Evolutionary conservation across 2,329 filamentous ascomycete genomes (phyloP).

Genomic region (Ascochyta koolunga): DNA sequence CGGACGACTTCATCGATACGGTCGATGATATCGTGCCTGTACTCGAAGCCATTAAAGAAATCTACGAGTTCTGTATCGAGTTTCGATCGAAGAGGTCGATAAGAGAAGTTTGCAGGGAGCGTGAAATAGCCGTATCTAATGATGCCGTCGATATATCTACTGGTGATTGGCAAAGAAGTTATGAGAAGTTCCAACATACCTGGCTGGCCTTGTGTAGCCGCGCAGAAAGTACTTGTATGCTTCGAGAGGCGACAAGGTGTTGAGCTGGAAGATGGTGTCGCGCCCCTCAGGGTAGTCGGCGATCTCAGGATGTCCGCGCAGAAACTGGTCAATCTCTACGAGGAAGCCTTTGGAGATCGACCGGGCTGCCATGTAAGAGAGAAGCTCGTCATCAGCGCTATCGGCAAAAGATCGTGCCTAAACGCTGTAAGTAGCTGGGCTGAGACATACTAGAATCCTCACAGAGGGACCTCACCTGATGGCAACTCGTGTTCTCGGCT

Average conservation of each 20-base stretch:
- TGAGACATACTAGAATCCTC: background rate
- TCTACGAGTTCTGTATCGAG: conserved; percentile 30
- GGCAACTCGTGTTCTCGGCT: background rate
- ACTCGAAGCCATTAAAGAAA: conserved; percentile 34
- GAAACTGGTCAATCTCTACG: conserved; percentile 33
- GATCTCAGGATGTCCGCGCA: conserved; percentile 29
- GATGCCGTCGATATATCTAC: conserved; percentile 25
- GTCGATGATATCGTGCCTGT: conserved; percentile 31
- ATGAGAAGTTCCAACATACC: conserved; percentile 16
- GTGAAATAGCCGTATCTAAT: conserved; percentile 21
- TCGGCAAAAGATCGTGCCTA: conserved; percentile 22
- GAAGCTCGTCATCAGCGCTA: conserved; percentile 22
- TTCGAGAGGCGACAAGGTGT: conserved; percentile 21
- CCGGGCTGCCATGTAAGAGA: conserved; percentile 22
- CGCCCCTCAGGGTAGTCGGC: conserved; percentile 16
- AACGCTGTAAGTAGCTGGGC: background rate
- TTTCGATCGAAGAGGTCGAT: conserved; percentile 14
- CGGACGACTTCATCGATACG: conserved; percentile 30
- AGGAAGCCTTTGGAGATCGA: conserved; percentile 30
- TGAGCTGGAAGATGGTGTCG: conserved; percentile 19
- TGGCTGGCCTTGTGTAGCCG: conserved; percentile 36
- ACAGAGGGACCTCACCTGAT: background rate
- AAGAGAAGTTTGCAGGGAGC: conserved; percentile 17
- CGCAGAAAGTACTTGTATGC: conserved; percentile 35
- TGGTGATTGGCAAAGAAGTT: background rate